Base-by-base conservation (phyloP, 768 basidiomycete species). In the Termitomyces sp. region DNA sequence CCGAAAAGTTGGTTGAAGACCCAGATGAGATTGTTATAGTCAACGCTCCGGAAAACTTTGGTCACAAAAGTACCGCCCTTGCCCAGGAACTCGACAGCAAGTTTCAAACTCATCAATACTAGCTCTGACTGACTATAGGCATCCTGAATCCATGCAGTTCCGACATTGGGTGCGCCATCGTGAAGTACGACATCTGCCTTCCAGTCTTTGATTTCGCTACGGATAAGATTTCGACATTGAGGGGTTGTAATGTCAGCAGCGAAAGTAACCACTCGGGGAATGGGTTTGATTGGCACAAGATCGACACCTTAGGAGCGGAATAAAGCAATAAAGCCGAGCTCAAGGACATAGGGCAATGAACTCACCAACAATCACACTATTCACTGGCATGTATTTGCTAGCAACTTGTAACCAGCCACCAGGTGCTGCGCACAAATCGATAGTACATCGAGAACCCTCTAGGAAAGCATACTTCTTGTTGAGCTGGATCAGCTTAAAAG, bases 331-430 rank as follows among this genome's bases (percentile, higher is more conserved):
- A 59, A 14, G 5, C 36, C 32, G 31, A n/a, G 32, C 6, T 11
- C 43, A 8, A n/a, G 25, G 12, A 48, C 34, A 10, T 37, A 46
- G 31, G 12, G 4, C 17, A 49, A 56, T 36, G 50, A 31, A 76
- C 88, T 70, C 66, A 87, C 96, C 96, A 69, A 97, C 83, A 69
- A 97, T 96, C 60, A 97, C 78, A 69, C 91, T 93, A 68, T 94
- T 96, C 48, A 84, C 79, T 0, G 96, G 94, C 94, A 97, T 97
- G 73, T 95, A 94, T 76, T 97, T 98, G 81, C 88, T 92, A 36
- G 96, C 96, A 17, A 99, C 97, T 74, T 99, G 97, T 9, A 98
- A 81, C 97, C 97, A 99, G 70, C 97, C 97, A 67, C 97, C 97
- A 6, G 97, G 97, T 5, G 97, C 97, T 38, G 97, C 97, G 75